Percentiles rank a stretch among this genome's conserved stretches.
Evolutionary conservation across 495 filamentous ascomycete species (phyloP).

Genomic region (Tuber aestivum): DNA sequence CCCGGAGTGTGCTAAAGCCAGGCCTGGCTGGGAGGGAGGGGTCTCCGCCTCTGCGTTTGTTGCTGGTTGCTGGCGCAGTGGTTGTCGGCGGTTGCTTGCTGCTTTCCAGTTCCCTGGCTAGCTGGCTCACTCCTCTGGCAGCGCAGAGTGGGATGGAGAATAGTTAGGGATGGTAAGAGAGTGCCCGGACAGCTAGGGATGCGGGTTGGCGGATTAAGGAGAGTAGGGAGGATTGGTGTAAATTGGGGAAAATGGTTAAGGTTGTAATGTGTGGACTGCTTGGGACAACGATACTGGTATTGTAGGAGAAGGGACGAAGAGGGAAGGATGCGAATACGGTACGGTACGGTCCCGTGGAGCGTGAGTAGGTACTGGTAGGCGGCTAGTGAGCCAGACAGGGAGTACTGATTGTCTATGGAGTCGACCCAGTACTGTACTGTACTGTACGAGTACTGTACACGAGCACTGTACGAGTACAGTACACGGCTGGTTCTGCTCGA

Average conservation of each 20-base stretch:
- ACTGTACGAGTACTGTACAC: too few relatives aligned
- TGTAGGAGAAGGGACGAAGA: background rate
- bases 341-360: background rate
- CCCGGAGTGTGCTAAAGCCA: background rate
- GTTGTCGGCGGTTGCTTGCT: background rate
- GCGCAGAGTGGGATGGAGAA: background rate
- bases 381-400: background rate
- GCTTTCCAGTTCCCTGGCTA: background rate
- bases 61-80: background rate
- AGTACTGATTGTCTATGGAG: background rate
- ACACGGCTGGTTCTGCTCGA: background rate
- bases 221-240: background rate
- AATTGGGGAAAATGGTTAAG: background rate
- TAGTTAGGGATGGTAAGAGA: background rate
- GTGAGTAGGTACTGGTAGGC: background rate
- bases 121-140: background rate
- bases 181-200: background rate
- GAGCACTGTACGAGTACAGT: too few relatives aligned
- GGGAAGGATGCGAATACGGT: background rate
- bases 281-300: background rate
- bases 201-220: background rate
- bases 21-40: background rate
- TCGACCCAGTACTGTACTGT: background rate
- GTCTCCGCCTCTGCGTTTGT: background rate
- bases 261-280: background rate